Base-by-base conservation (phyloP, 2,329 filamentous ascomycete species). In the Pseudocercospora fijiensis region DNA sequence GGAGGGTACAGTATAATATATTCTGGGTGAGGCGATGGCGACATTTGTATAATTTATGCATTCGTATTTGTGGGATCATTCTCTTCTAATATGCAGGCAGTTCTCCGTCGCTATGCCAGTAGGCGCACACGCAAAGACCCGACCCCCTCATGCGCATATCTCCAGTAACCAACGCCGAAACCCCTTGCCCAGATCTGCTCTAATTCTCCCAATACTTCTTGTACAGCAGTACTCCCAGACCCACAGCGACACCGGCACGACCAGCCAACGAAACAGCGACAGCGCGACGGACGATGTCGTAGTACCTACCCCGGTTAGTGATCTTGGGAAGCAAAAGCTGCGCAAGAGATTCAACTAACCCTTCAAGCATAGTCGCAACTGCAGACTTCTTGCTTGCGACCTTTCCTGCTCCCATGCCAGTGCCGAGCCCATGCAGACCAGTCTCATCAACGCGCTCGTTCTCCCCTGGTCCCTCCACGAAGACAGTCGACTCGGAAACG, bases 331-430 rank as follows among this genome's bases (percentile, higher is more conserved):
- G 60, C 28, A 66, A 55, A 28, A 68, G 49, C 37, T 62, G 58
- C 5, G 65, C 68, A 47, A 71, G 33, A 27, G 61, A 56, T 27
- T 71, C 69, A 45, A 76, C 74, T 27, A 67, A 76, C 74, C 82
- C 82, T 67, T 84, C 81, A 5, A 84, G 71, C 77, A 84, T 78
- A 0, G 78, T 78, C 45, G 80, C 78, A 2, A 84, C 80, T 9
- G 79, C 79, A 69, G 67, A 78, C 71, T 75, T 79, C 73, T 72
- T 76, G 74, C 49, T 73, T 71, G 65, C 76, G 11, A 67, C 55
- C 43, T 68, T 65, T 63, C 55, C 75, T 67, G 33, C 73, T 70
- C 64, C 76, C 70, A 28, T 74, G 71, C 80, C 80, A 8, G 79
- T 78, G 4, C 80, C 79, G 24, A 81, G 63, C 0, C 80, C 80